Base-by-base conservation (phyloP, 306 rosid species). In the Rubus parviflorus region DNA sequence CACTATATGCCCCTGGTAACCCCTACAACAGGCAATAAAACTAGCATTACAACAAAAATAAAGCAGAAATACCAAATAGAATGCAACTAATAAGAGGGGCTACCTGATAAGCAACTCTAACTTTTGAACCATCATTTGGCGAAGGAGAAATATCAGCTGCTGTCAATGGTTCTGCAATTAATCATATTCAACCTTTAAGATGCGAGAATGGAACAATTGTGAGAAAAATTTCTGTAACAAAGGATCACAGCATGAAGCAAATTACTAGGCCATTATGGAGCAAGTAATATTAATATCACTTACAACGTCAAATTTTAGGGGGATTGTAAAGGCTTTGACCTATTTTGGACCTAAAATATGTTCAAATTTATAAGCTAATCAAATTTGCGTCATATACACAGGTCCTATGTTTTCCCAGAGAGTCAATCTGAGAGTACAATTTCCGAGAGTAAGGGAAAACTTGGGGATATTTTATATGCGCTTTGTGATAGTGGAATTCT, bases 71-170 rank as follows among this genome's bases (percentile, higher is more conserved):
- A 49, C 61, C 76, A 75, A 19, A 68, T 62, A 77, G 66, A 56
- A 63, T 73, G 73, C 12, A 46, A 68, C 45, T 47, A 54, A 75
- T 38, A 13, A 70, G 74, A 52, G 62, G 72, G 65, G 78, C 62
- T 88, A 94, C 97, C 98, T 90, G 98, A 80, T 85, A 94, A 49
- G 96, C 98, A 75, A 94, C 93, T 19, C 90, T 90, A 75, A 90
- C 93, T 82, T 90, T 92, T 60, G 96, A 86, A 79, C 90, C 90
- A 79, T 85, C 87, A 2, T 51, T 75, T 25, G 82, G 81, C 79
- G 80, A 70, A 56, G 87, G 83, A 77, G 85, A 77, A 65, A 84
- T 16, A 53, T 75, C 83, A 56, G 30, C 75, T 57, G 94, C 85
- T 13, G 90, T 86, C 78, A 92, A 83, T 30, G 98, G 97, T 87